Conservation (phyloP, 2,329 filamentous ascomycete genomes). For the Rhynchosporium secalis region DNA sequence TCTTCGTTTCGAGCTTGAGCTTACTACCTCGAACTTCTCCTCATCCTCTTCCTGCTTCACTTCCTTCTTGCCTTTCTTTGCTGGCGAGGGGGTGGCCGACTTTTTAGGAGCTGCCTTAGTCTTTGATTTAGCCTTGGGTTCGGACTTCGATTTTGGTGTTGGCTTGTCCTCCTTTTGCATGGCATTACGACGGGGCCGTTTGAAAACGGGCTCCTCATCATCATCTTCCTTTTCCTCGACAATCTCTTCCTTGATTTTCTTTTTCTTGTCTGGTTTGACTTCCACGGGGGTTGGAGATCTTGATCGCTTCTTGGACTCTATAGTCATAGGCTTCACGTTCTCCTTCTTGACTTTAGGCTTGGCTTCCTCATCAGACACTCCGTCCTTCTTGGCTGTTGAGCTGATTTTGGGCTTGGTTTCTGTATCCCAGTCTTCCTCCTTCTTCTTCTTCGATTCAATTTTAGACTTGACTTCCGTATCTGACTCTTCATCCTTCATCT, state of each 20-base stretch:
- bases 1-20: conserved; percentile 32
- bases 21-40: conserved; percentile 44
- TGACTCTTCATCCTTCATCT: conserved; percentile 35
- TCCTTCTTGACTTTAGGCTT: conserved; percentile 37
- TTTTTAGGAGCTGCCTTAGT: conserved; percentile 19
- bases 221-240: conserved; percentile 47
- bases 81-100: conserved; percentile 24
- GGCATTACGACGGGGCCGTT: conserved; percentile 48
- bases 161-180: conserved; percentile 41
- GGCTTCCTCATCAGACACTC: too few species aligned
- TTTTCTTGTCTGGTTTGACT: conserved; percentile 34
- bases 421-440: too few species aligned
- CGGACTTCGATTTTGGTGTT: conserved; percentile 22
- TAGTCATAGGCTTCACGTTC: conserved; percentile 26
- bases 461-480: conserved; percentile 18
- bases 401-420: too few species aligned
- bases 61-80: conserved; percentile 13
- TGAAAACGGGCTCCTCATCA: conserved; percentile 60
- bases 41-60: conserved; percentile 30
- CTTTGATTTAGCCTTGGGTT: conserved; percentile 21
- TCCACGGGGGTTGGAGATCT: conserved; percentile 32
- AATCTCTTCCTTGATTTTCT: conserved; percentile 35
- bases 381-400: too few species aligned
- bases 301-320: conserved; percentile 34
- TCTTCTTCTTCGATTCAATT: too few species aligned